These are phyloP conservation scores for Dianthus caryophyllus DNA, from an alignment of 148 eudicot genomes.

Conservation along the genomic window DNA sequence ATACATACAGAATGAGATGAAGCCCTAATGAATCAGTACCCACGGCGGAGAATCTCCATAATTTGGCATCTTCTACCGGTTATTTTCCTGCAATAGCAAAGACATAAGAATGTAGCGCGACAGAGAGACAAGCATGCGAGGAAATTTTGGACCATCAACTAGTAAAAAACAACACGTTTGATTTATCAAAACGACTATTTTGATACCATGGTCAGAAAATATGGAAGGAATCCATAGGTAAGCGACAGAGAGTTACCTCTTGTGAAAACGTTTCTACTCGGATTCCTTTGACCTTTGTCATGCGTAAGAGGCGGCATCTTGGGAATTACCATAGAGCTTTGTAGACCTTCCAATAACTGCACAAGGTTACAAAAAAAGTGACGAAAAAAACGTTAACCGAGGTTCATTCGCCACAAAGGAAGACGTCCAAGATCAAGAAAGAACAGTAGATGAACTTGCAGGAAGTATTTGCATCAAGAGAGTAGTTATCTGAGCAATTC, in stretches of 20 bases:
- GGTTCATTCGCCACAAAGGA: background rate
- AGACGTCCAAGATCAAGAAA: background rate
- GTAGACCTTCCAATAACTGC: constrained; percentile 86
- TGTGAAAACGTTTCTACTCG: constrained; percentile 32
- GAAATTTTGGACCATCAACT: no score
- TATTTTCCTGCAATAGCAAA: constrained; percentile 22
- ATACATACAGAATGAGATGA: constrained; percentile 27
- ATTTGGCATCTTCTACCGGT: background rate
- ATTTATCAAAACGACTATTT: no score
- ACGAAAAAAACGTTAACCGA: background rate
- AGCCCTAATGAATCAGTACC: constrained; percentile 19
- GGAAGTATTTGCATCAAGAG: no score
- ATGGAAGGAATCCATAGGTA: background rate
- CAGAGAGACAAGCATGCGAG: background rate
- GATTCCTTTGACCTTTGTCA: constrained; percentile 54
- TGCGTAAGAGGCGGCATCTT: constrained; percentile 63
- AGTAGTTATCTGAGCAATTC: no score
- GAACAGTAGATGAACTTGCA: no score
- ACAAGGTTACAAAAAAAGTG: background rate
- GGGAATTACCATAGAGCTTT: constrained; percentile 66
- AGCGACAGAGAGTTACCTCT: constrained; percentile 34
- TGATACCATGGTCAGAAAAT: no score
- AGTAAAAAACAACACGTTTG: no score
- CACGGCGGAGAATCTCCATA: constrained; percentile 4
- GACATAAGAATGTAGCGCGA: background rate